Evolutionary conservation across 1,139 yeast species (phyloP).

Genomic region (Kodamaea plutei): DNA sequence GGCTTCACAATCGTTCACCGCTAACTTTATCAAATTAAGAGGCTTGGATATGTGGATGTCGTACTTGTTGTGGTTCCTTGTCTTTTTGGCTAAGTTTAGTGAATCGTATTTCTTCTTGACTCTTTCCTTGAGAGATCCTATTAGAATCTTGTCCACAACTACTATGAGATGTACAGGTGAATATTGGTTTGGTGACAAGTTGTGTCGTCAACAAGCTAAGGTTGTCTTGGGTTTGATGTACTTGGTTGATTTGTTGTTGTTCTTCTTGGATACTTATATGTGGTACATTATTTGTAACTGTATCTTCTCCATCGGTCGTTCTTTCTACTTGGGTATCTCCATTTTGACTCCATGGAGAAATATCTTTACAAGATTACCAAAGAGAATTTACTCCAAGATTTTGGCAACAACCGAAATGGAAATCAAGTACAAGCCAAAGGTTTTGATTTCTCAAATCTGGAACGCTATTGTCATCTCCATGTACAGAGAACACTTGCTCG

Average conservation of each 20-base stretch:
- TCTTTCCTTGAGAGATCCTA: constrained; percentile 89
- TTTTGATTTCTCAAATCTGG: constrained; percentile 96
- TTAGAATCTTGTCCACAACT: constrained; percentile 56
- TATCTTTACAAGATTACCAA: constrained; percentile 94
- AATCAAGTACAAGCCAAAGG: constrained; percentile 97
- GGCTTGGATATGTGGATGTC: constrained; percentile 98
- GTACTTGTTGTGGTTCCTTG: constrained; percentile 82
- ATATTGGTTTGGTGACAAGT: constrained; percentile 69
- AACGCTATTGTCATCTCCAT: constrained; percentile 96
- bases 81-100: constrained; percentile 79
- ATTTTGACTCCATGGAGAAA: constrained; percentile 99
- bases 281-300: constrained; percentile 97
- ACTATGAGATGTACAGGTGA: constrained; percentile 71
- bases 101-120: constrained; percentile 95
- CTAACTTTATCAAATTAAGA: constrained; percentile 72
- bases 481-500: constrained; percentile 97
- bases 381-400: constrained; percentile 95
- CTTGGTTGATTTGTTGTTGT: constrained; percentile 85
- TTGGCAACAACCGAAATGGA: constrained; percentile 99
- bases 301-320: constrained; percentile 92
- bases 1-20: constrained; percentile 94
- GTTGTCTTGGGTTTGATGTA: constrained; percentile 89
- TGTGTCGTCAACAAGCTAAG: constrained; percentile 83
- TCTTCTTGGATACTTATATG: constrained; percentile 97
- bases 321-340: constrained; percentile 97